Base-by-base conservation (phyloP, 139 green algal species). In the Chlorella sp. region DNA sequence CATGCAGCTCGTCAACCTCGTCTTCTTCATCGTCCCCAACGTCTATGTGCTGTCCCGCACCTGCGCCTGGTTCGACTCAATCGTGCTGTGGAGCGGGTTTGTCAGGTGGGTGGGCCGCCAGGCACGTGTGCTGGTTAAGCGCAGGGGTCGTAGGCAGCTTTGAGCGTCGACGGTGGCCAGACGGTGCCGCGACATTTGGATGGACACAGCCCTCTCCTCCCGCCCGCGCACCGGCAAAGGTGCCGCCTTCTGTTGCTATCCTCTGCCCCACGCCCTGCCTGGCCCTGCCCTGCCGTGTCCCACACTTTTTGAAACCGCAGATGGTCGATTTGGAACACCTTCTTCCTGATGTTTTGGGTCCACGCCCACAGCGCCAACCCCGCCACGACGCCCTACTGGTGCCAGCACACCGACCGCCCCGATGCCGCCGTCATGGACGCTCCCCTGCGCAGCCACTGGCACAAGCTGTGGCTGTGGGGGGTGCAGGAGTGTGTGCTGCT, bases 1-100 rank as follows among this genome's bases (percentile, higher is more conserved):
- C 79, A 84, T 71, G 79, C 79, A 84, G 79, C 79, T 88, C n/a
- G 36, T 87, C 61, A 92, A 89, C 89, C 68, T 2, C 73, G 12
- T 92, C 3, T 89, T 92, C 37, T 92, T 88, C 60, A 4, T 92
- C 32, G 16, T 83, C 4, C 89, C 89, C 9, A 92, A 92, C 48
- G 85, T 11, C 26, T 87, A 86, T 24, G 69, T 88, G 39, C 86
- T 92, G 18, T 37, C 68, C 12, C 75, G 48, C 34, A 57, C 79
- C 68, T 90, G 85, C 48, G 15, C 36, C 14, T 90, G 80, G 79
- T 90, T 87, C 34, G 0, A 71, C 24, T 37, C 60, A 3, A 14
- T 86, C 32, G 68, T 90, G 40, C 24, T 83, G 21, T 88, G 77
- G 78, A 86, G 68, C 11, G 85, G 83, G 2, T 77, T 73, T 82